Percentiles rank a stretch among this genome's conserved stretches.
These are phyloP conservation scores for Russula ochroleuca DNA, from an alignment of 768 basidiomycete genomes.

Conservation along the genomic window DNA sequence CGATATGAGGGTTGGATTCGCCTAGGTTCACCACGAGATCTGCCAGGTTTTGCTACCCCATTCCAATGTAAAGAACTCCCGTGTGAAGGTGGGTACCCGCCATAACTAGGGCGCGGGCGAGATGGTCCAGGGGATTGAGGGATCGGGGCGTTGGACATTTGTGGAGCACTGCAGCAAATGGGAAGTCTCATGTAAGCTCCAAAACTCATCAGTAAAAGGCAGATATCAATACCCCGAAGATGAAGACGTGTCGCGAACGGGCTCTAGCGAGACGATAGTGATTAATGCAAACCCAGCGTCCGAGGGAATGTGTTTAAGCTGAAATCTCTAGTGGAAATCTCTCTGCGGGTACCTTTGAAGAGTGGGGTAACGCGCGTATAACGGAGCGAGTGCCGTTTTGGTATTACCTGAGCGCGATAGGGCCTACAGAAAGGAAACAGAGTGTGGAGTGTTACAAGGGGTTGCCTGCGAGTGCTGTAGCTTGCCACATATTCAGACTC, in stretches of 20 bases:
- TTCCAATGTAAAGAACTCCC: conserved; percentile 37
- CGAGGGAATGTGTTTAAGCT: neutral
- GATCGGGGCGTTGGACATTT: conserved; percentile 35
- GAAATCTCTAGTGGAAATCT: neutral
- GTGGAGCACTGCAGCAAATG: conserved; percentile 19
- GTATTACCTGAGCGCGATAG: conserved; percentile 12
- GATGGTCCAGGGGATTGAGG: conserved; percentile 49
- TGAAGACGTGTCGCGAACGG: conserved; percentile 12
- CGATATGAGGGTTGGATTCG: conserved; percentile 46
- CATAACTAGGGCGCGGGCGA: conserved; percentile 43
- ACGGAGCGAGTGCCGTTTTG: neutral
- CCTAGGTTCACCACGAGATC: conserved; percentile 34
- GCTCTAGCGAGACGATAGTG: neutral
- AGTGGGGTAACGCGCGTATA: neutral
- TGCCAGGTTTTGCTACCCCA: conserved; percentile 42
- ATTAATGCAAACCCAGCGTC: conserved; percentile 3
- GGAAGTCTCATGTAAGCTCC: conserved; percentile 14
- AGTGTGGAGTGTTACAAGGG: conserved; percentile 3
- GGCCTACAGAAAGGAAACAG: conserved; percentile 3
- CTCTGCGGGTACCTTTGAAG: neutral
- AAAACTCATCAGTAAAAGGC: neutral
- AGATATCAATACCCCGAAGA: neutral
- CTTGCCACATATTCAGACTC: conserved; percentile 19
- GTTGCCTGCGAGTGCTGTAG: neutral
- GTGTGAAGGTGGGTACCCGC: conserved; percentile 48